A percentile compares a stretch with the other conserved stretches of the same genome.
phyloP scores from a whole-genome alignment of 2,329 filamentous ascomycete genomes.

The Dactylonectria macrodidyma region DNA sequence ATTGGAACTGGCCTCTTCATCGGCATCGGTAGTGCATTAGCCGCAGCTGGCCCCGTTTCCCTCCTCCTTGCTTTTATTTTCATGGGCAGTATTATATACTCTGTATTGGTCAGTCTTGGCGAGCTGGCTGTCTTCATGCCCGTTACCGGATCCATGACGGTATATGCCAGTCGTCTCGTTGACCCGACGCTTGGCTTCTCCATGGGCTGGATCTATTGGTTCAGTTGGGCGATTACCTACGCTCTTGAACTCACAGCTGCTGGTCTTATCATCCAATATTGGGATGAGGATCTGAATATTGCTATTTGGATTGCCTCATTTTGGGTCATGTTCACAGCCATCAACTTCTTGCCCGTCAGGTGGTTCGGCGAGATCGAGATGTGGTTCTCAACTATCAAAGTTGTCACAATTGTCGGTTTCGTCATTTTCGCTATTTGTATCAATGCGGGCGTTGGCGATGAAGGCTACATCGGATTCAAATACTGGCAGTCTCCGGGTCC shows the following conservation, averaged over 20 bases:
- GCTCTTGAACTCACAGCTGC: slow-evolving; percentile 41
- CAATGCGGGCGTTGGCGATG: slow-evolving; percentile 61
- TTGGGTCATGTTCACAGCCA: slow-evolving; percentile 32
- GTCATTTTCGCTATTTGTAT: slow-evolving; percentile 63
- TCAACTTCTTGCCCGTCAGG: slow-evolving; percentile 54
- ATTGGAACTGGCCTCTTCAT: slow-evolving; percentile 25
- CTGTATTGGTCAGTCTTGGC: slow-evolving; percentile 55
- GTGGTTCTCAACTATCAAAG: slow-evolving; percentile 63
- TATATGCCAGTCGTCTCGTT: slow-evolving; percentile 65
- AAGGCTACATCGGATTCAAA: slow-evolving; percentile 61
- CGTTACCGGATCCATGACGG: slow-evolving; percentile 66
- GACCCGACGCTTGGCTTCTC: slow-evolving; percentile 59
- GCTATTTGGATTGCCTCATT: slow-evolving; percentile 24
- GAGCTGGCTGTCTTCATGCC: slow-evolving; percentile 76
- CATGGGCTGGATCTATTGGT: slow-evolving; percentile 32
- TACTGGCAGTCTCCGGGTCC: slow-evolving; percentile 52
- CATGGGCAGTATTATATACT: slow-evolving; percentile 20
- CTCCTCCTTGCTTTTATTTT: slow-evolving; percentile 21
- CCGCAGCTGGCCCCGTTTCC: slow-evolving; percentile 18
- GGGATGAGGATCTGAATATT: slow-evolving; percentile 26
- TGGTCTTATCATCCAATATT: slow-evolving; percentile 43
- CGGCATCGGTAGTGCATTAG: slow-evolving; percentile 21
- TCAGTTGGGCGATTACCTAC: slow-evolving; percentile 29
- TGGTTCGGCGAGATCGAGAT: slow-evolving; percentile 67
- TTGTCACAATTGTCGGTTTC: slow-evolving; percentile 63